Conservation (phyloP, 768 basidiomycete genomes). For the Cubamyces lactineus region DNA sequence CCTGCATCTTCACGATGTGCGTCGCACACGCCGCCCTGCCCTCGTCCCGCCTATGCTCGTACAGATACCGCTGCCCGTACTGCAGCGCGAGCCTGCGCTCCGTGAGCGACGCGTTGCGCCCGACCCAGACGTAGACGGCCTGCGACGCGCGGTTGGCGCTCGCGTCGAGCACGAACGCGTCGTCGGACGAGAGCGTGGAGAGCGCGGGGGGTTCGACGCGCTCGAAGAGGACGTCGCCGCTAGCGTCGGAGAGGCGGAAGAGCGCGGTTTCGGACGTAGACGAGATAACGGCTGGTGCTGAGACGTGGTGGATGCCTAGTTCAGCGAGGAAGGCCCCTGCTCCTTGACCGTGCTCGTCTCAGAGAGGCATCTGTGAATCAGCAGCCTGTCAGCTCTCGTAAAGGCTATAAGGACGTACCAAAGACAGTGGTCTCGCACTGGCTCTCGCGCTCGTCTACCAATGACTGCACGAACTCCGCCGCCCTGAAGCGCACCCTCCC, state of each 20-base stretch:
- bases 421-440: slow-evolving; percentile 51
- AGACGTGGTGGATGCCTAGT: slow-evolving; percentile 42
- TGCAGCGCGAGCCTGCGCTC: slow-evolving; percentile 56
- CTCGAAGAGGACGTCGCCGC: slow-evolving; percentile 45
- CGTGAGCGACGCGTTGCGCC: slow-evolving; percentile 47
- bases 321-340: slow-evolving; percentile 51
- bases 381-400: no score
- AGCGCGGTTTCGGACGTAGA: slow-evolving; percentile 33
- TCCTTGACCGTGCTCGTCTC: slow-evolving; percentile 57
- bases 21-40: slow-evolving; percentile 31
- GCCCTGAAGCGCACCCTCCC: slow-evolving; percentile 65
- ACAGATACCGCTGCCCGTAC: slow-evolving; percentile 59
- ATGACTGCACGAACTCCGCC: slow-evolving; percentile 56
- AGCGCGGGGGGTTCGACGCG: slow-evolving; percentile 36
- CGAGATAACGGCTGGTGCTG: slow-evolving; percentile 7
- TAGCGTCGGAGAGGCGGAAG: slow-evolving; percentile 51
- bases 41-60: slow-evolving; percentile 38
- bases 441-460: slow-evolving; percentile 47
- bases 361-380: background rate
- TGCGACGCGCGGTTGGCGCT: slow-evolving; percentile 40
- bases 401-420: slow-evolving; percentile 39
- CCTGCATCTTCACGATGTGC: slow-evolving; percentile 55
- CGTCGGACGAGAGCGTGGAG: slow-evolving; percentile 47
- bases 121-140: slow-evolving; percentile 63
- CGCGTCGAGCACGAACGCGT: slow-evolving; percentile 57